phyloP scores from a whole-genome alignment of 75 land plant genomes.

The Larix kaempferi region DNA sequence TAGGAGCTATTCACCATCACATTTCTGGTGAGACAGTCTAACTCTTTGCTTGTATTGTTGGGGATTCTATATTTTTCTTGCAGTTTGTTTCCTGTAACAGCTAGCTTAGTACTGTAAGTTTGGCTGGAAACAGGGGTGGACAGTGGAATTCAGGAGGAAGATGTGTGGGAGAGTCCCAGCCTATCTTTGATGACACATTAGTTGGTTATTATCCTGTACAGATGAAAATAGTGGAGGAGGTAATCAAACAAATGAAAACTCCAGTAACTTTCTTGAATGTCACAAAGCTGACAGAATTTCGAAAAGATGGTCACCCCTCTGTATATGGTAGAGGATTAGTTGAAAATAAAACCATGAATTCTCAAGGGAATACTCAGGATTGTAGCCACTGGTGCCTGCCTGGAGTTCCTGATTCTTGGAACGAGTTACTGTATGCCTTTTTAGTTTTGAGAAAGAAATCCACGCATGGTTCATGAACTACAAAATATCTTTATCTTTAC shows the following conservation, averaged over 20 bases:
- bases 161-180: conserved; percentile 61
- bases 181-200: conserved; percentile 33
- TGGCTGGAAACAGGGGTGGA: conserved; percentile 38
- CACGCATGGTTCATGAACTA: neutral
- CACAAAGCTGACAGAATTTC: conserved; percentile 57
- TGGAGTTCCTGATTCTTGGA: conserved; percentile 90
- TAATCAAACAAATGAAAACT: conserved; percentile 45
- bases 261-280: conserved; percentile 68
- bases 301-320: conserved; percentile 87
- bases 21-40: conserved; percentile 60
- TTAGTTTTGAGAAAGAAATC: conserved; percentile 12
- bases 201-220: conserved; percentile 51
- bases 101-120: neutral
- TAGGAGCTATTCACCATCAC: conserved; percentile 75
- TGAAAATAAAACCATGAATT: neutral
- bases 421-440: conserved; percentile 59
- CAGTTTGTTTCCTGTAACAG: neutral
- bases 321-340: conserved; percentile 26
- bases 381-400: conserved; percentile 93
- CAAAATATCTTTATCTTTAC: neutral
- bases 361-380: conserved; percentile 27
- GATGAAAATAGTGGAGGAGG: conserved; percentile 67
- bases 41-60: conserved; percentile 2
- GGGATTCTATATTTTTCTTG: neutral
- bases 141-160: conserved; percentile 89